Evolutionary conservation across 2,329 filamentous ascomycete species (phyloP).

Genomic region (Cordyceps pruinosa): DNA sequence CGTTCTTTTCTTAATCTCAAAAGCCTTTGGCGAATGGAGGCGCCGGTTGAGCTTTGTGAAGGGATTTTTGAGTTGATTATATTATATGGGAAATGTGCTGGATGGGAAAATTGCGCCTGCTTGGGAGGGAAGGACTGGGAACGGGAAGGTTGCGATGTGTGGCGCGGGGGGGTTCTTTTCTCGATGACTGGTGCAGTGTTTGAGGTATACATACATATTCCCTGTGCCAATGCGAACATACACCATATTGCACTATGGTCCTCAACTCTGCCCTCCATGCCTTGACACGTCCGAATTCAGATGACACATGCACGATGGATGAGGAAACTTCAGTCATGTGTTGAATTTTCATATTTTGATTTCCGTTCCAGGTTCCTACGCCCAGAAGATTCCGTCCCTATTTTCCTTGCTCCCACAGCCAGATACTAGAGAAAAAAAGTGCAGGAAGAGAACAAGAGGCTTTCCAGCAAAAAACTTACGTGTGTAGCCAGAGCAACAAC

Average conservation of each 20-base stretch:
- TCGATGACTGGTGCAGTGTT: background rate
- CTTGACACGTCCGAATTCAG: background rate
- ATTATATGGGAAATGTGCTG: background rate
- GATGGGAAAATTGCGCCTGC: background rate
- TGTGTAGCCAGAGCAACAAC: background rate
- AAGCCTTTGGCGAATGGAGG: background rate
- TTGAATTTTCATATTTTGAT: background rate
- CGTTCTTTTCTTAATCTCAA: background rate
- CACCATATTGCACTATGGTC: background rate
- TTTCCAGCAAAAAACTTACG: slow-evolving; percentile 2
- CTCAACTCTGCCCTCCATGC: background rate
- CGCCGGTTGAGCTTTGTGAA: background rate
- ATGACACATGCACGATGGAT: background rate
- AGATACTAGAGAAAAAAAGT: background rate
- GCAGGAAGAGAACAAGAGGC: background rate
- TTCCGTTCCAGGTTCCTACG: background rate
- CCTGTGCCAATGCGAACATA: too few relatives aligned
- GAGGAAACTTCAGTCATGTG: background rate
- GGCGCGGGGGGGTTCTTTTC: background rate
- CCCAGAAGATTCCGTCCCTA: background rate
- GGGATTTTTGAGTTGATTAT: background rate
- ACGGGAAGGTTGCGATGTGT: background rate
- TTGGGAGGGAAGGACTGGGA: background rate
- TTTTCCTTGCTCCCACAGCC: background rate
- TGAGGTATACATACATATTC: background rate